Evolutionary conservation across 371 early-diverging fungal genomes (phyloP).

Genomic region (Circinella umbellata): DNA sequence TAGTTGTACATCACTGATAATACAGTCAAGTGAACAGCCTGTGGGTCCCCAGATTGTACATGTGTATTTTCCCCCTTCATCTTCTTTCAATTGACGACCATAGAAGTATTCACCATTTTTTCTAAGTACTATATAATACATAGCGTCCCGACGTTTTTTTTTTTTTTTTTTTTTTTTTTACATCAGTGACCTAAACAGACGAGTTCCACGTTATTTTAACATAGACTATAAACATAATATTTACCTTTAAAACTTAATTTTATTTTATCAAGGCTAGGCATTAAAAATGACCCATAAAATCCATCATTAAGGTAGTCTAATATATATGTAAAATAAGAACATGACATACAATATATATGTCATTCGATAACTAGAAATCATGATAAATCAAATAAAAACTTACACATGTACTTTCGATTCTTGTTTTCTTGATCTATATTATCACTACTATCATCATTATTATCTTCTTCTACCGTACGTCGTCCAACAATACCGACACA

Average conservation of each 20-base stretch:
- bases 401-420: slow-evolving; percentile 77
- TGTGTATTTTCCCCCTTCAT: slow-evolving; percentile 36
- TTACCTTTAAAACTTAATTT: too few species aligned
- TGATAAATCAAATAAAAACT: slow-evolving; percentile 15
- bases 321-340: too few species aligned
- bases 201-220: too few species aligned
- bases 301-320: too few species aligned
- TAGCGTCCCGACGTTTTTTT: too few species aligned
- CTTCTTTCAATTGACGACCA: slow-evolving; percentile 8
- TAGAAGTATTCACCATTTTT: slow-evolving; percentile 13
- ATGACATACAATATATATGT: too few species aligned
- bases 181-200: too few species aligned
- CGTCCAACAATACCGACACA: slow-evolving; percentile 92
- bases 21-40: slow-evolving; percentile 96
- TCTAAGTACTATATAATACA: slow-evolving; percentile 16
- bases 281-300: too few species aligned
- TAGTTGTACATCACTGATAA: slow-evolving; percentile 68
- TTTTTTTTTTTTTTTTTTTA: too few species aligned
- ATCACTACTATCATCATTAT: background rate
- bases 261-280: too few species aligned
- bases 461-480: slow-evolving; percentile 26
- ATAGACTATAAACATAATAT: too few species aligned
- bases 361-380: background rate
- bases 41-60: slow-evolving; percentile 97
- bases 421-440: background rate